A percentile compares a stretch with the other conserved stretches of the same genome.
These are phyloP conservation scores for Sclerotinia minor DNA, from an alignment of 2,329 filamentous ascomycete genomes.

Conservation along the genomic window DNA sequence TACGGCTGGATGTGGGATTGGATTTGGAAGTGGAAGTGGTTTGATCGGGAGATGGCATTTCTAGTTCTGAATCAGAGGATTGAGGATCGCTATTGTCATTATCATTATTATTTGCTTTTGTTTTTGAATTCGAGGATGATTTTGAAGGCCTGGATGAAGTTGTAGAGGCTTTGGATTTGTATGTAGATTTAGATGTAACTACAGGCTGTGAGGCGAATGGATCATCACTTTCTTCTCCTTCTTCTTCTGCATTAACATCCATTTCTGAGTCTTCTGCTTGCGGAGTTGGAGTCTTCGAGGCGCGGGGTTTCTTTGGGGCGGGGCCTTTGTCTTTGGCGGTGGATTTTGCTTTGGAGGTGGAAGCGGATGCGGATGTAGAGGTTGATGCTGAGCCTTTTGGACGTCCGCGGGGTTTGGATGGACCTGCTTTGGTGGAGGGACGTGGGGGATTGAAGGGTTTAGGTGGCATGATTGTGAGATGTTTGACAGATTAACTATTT, in stretches of 20 bases:
- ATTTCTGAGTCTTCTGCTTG: slow-evolving; percentile 9
- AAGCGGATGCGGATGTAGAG: slow-evolving; percentile 26
- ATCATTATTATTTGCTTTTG: not conserved
- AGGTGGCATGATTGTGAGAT: slow-evolving; percentile 34
- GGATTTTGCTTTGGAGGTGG: slow-evolving; percentile 10
- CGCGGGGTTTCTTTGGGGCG: not conserved
- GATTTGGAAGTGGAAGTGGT: no score
- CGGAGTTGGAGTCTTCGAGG: not conserved
- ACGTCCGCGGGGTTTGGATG: slow-evolving; percentile 22
- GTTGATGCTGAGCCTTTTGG: slow-evolving; percentile 7
- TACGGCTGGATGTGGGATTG: no score
- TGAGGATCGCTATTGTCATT: not conserved
- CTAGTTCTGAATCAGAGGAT: slow-evolving; percentile 4
- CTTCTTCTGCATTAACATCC: not conserved
- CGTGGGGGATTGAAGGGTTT: slow-evolving; percentile 41
- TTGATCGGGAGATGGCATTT: not conserved
- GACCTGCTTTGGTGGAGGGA: slow-evolving; percentile 26
- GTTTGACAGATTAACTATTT: not conserved
- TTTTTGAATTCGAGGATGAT: not conserved
- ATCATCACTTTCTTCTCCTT: slow-evolving; percentile 4
- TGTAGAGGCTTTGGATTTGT: not conserved
- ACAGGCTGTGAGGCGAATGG: slow-evolving; percentile 7
- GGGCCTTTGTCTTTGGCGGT: slow-evolving; percentile 6
- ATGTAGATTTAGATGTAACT: slow-evolving; percentile 5
- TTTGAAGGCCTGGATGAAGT: not conserved